Evolutionary conservation across 306 rosid species (phyloP), one percentile per base, ranked within the genome.

Genomic region (Sesbania bispinosa): DNA sequence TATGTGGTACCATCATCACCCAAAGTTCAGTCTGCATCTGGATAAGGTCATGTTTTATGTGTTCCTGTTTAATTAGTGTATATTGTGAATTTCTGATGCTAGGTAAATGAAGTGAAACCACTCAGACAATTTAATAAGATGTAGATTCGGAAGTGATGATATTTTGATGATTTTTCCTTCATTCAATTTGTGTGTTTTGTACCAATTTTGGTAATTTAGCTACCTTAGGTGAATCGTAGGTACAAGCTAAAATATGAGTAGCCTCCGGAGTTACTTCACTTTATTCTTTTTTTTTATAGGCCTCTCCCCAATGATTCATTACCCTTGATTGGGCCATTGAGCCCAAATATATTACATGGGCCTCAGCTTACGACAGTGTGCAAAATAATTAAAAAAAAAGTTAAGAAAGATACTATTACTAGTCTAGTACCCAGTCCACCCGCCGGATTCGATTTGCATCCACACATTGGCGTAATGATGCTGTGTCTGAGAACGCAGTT

Each of bases 1-100:
- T 89, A 60, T 3, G 73, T 83, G 59, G 33, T 86, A 10, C 72
- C 84, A 4, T 46, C 77, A 14, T 46, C 77, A 14, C 60, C 79
- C 5, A 71, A 67, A 47, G 16, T 26, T 0, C 10, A 10, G 7
- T 14, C 88, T 59, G 67, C 72, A 73, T 77, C 70, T 26, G 79
- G 59, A 70, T 20, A n/a, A 29, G 55, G 16, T 62, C 10, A 5
- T 30, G n/a, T 15, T 7, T 4, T 55, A 3, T 10, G 4, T 54
- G 1, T 14, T 57, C n/a, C n/a, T n/a, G n/a, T n/a, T 38, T 38
- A 38, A 38, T 38, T 8, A 4, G 6, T 33, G 39, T 26, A 1
- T 1, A 26, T 26, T 26, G n/a, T n/a, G n/a, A n/a, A n/a, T n/a
- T n/a, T n/a, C n/a, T n/a, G n/a, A n/a, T n/a, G n/a, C n/a, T 26